A percentile compares a stretch with the other conserved stretches of the same genome.
phyloP scores from a whole-genome alignment of 768 basidiomycete genomes.

The Xerocomellus intermedius region DNA sequence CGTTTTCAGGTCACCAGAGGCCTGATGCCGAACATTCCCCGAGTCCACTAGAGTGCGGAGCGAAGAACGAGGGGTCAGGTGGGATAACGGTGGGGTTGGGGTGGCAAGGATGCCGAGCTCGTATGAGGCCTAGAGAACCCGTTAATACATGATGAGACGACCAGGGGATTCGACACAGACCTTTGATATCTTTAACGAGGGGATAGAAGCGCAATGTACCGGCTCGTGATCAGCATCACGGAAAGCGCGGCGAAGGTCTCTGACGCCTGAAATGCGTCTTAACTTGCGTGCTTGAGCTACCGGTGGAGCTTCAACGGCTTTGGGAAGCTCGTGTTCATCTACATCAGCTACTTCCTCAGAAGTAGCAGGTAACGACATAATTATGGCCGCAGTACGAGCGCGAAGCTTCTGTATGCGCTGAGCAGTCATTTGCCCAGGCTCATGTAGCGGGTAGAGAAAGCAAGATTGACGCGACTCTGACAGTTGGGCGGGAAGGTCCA shows the following conservation, averaged over 20 bases:
- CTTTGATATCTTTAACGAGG: slow-evolving; percentile 14
- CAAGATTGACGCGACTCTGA: slow-evolving; percentile 10
- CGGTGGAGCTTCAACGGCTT: not conserved
- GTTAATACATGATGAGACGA: not conserved
- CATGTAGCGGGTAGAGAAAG: slow-evolving; percentile 14
- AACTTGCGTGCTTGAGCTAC: slow-evolving; percentile 12
- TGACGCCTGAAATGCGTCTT: slow-evolving; percentile 23
- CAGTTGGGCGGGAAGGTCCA: not conserved
- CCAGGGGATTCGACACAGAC: slow-evolving; percentile 3
- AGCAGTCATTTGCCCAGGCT: slow-evolving; percentile 28
- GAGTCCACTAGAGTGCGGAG: slow-evolving; percentile 24
- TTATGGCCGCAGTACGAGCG: slow-evolving; percentile 25
- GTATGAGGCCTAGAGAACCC: slow-evolving; percentile 13
- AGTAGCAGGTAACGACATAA: slow-evolving; percentile 30
- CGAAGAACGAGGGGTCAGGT: slow-evolving; percentile 21
- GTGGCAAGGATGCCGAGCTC: slow-evolving; percentile 21
- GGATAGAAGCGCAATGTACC: slow-evolving; percentile 4
- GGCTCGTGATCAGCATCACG: slow-evolving; percentile 8
- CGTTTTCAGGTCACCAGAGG: slow-evolving; percentile 18
- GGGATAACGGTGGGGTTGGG: slow-evolving; percentile 3
- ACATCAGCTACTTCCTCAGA: slow-evolving; percentile 13
- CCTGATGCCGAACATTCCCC: slow-evolving; percentile 1
- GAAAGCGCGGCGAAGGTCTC: slow-evolving; percentile 28
- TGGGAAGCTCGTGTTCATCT: slow-evolving; percentile 1
- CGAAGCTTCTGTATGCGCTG: slow-evolving; percentile 26